Percentiles rank a stretch among this genome's conserved stretches.
Evolutionary conservation across 768 basidiomycete species (phyloP).

Genomic region (Phylloporus arenicola): DNA sequence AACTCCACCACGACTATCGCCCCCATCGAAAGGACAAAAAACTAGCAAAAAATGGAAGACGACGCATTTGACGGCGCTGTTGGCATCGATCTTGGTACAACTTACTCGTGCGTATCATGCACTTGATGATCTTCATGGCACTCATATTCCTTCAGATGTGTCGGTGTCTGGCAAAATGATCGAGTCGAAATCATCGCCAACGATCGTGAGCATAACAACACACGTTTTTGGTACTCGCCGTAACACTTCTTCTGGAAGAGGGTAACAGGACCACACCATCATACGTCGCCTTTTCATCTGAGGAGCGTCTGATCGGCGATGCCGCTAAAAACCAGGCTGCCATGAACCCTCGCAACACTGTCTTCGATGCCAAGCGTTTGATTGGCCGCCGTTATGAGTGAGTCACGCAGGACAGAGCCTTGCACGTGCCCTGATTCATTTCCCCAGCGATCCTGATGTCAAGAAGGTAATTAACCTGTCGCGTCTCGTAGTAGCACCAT

Average conservation of each 20-base stretch:
- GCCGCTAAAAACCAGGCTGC: conserved; percentile 98
- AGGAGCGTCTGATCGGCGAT: conserved; percentile 98
- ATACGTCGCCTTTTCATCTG: conserved; percentile 96
- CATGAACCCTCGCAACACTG: conserved; percentile 99
- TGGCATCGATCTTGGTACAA: conserved; percentile 96
- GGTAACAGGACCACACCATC: conserved; percentile 99
- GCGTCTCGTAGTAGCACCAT: not conserved
- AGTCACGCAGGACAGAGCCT: conserved; percentile 23
- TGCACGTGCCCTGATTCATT: not conserved
- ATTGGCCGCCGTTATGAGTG: conserved; percentile 67
- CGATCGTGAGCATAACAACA: conserved; percentile 60
- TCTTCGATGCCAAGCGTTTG: conserved; percentile 98
- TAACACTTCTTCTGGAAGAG: conserved; percentile 32
- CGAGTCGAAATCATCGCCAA: conserved; percentile 99
- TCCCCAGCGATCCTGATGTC: conserved; percentile 80
- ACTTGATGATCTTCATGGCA: too few relatives aligned
- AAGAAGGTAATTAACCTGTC: conserved; percentile 53
- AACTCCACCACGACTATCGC: conserved; percentile 16
- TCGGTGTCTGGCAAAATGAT: conserved; percentile 99
- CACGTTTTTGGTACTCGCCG: not conserved
- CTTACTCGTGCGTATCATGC: conserved; percentile 71
- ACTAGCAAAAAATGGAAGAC: conserved; percentile 73
- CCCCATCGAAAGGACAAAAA: conserved; percentile 29
- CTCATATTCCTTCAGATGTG: conserved; percentile 48
- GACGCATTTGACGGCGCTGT: conserved; percentile 86